These are phyloP conservation scores for Leptographium procerum DNA, from an alignment of 2,329 filamentous ascomycete genomes.

Conservation along the genomic window DNA sequence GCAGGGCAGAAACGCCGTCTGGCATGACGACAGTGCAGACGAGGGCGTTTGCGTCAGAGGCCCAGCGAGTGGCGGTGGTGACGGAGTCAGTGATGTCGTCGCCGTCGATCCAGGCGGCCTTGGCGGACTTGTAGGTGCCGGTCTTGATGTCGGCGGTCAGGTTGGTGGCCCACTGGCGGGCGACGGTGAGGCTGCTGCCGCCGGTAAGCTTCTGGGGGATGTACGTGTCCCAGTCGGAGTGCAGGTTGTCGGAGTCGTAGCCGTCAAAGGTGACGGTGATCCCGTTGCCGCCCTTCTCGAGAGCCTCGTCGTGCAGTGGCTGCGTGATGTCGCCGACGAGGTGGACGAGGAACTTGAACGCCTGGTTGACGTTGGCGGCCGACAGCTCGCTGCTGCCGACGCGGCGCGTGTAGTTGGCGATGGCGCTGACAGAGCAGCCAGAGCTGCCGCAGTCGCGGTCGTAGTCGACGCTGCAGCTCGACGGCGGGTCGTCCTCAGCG, in stretches of 20 bases:
- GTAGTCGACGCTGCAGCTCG: background rate
- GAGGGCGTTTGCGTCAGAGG: constrained; percentile 28
- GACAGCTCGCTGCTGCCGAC: constrained; percentile 33
- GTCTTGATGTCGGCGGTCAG: constrained; percentile 26
- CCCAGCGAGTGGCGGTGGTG: constrained; percentile 25
- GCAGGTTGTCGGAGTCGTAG: constrained; percentile 40
- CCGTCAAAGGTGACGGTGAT: constrained; percentile 42
- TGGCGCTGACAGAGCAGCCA: constrained; percentile 34
- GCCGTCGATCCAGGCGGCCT: constrained; percentile 24
- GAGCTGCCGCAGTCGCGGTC: constrained; percentile 30
- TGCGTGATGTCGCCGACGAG: constrained; percentile 47
- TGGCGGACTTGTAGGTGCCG: constrained; percentile 23
- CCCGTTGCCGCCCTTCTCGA: constrained; percentile 43
- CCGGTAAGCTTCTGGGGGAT: constrained; percentile 37
- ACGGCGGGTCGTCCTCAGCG: constrained; percentile 16
- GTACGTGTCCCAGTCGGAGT: constrained; percentile 48
- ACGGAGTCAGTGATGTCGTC: constrained; percentile 21
- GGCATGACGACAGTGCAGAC: constrained; percentile 32
- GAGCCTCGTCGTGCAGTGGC: constrained; percentile 41
- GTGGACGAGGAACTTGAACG: constrained; percentile 51
- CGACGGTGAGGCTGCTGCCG: constrained; percentile 22
- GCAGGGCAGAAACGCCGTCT: constrained; percentile 23
- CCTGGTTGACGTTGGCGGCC: constrained; percentile 38
- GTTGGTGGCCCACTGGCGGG: constrained; percentile 26
- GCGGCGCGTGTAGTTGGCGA: constrained; percentile 38